Conservation (phyloP, 176 grass and related monocot species). For the Canna indica region DNA sequence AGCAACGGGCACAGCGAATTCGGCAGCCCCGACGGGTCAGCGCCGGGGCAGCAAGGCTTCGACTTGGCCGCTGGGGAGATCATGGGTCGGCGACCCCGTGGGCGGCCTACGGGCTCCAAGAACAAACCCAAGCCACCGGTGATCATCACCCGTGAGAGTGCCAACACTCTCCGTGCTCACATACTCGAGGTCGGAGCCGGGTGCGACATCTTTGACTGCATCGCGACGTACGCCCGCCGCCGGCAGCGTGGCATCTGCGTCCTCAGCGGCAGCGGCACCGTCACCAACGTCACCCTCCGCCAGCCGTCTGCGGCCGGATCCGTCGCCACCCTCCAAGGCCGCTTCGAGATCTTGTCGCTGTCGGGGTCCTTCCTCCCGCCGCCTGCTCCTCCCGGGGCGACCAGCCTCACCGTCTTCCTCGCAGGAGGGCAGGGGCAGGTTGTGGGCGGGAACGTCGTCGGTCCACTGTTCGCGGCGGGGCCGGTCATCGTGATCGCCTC, state of each 20-base stretch:
- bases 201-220: conserved; percentile 83
- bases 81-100: conserved; percentile 55
- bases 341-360: conserved; percentile 95
- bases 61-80: conserved; percentile 26
- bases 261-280: conserved; percentile 82
- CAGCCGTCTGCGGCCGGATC: conserved; percentile 71
- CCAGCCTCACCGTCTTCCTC: conserved; percentile 95
- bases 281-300: conserved; percentile 89
- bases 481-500: conserved; percentile 93
- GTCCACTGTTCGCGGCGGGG: conserved; percentile 67
- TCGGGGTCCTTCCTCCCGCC: conserved; percentile 95
- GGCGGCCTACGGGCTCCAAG: conserved; percentile 67
- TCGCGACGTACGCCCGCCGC: conserved; percentile 73
- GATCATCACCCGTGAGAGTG: conserved; percentile 98
- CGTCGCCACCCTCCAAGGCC: conserved; percentile 77
- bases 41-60: conserved; percentile 26
- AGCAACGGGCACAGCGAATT: conserved; percentile 37
- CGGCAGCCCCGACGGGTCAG: conserved; percentile 43
- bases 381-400: conserved; percentile 75
- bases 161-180: conserved; percentile 92
- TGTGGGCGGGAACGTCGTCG: conserved; percentile 91
- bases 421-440: conserved; percentile 87
- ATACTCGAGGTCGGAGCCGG: conserved; percentile 89
- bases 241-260: conserved; percentile 92
- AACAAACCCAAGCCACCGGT: conserved; percentile 96